Conservation (phyloP, 805 yeast genomes). For the Candida hispaniensis region DNA sequence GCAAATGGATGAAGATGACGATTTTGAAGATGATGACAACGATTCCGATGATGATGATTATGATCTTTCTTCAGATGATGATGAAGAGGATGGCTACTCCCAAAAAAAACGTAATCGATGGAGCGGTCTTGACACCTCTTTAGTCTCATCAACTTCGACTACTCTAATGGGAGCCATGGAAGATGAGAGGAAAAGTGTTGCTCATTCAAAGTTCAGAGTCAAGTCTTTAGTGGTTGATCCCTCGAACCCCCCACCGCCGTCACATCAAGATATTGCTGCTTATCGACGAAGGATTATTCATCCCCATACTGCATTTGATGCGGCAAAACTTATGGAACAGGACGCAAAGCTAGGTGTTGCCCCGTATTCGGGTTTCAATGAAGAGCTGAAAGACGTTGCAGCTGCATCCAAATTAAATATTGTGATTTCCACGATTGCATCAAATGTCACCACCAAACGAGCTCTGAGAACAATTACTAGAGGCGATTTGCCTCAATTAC, state of each 20-base stretch:
- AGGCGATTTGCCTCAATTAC: conserved; percentile 49
- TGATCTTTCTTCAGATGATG: conserved; percentile 33
- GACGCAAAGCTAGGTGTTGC: conserved; percentile 14
- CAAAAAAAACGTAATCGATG: conserved; percentile 25
- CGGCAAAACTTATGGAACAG: conserved; percentile 20
- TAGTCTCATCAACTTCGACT: conserved; percentile 4
- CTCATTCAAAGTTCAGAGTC: conserved; percentile 20
- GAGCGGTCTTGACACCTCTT: conserved; percentile 17
- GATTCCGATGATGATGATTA: conserved; percentile 39
- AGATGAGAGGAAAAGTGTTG: conserved; percentile 12
- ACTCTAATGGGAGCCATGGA: conserved; percentile 14
- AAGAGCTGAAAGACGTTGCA: conserved; percentile 13
- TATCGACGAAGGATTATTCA: conserved; percentile 52
- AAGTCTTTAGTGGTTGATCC: conserved; percentile 16
- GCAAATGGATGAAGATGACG: conserved; percentile 17
- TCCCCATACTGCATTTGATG: conserved; percentile 39
- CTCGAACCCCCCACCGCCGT: conserved; percentile 21
- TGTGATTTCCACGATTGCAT: conserved; percentile 7
- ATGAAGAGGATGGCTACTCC: conserved; percentile 41
- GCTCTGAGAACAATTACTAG: conserved; percentile 62
- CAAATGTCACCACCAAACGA: conserved; percentile 36
- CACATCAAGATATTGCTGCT: conserved; percentile 44
- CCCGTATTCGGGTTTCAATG: conserved; percentile 10
- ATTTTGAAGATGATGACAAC: conserved; percentile 46
- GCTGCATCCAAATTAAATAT: conserved; percentile 9